Evolutionary conservation across 78 protist genomes (phyloP), one percentile per base, ranked within the genome.

Genomic region (Planoprotostelium fungivorum): DNA sequence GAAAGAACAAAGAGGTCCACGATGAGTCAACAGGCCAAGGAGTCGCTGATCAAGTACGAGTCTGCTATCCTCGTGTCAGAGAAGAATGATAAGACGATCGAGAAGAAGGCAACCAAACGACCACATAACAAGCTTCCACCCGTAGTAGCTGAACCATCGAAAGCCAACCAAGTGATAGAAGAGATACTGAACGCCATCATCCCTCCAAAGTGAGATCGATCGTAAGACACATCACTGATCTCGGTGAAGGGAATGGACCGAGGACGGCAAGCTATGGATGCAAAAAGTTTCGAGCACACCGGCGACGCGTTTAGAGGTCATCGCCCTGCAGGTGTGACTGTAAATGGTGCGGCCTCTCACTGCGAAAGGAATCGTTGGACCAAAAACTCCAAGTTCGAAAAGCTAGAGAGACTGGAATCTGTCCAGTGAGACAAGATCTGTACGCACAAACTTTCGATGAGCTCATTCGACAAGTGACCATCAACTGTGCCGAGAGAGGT

Each of bases 401-500:
- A 86, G 98, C 98, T 1, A 93, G 97, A 10, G 99, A 96, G 87
- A 95, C 96, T 0, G 99, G 99, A 63, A 94, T 97, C 89, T 96
- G 98, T 90, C 96, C 97, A 0, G 94, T 96, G 16, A 86, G 99
- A 34, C 96, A 96, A 86, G 98, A 96, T 86, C 91, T 97, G 36
- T 97, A 96, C 90, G 31, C 90, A 1, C 98, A 96, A 86, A 28
- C 87, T 35, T 97, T 97, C 38, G 98, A 90, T 91, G 29, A 63
- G 51, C 34, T 96, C 37, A 96, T 97, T 34, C 94, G 97, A 0
- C 97, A 97, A 90, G 99, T 96, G 63, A 97, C 99, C 0, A 90
- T 97, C 85, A 94, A 95, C 86, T 96, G 98, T 37, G 97, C 97
- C 28, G 73, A 51, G 73, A 51, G 73, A 51, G 73, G 73, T 16